Evolutionary conservation across 169 alveolate species (phyloP), one percentile per base, ranked within the genome.

Genomic region (Nephromyces sp.): DNA sequence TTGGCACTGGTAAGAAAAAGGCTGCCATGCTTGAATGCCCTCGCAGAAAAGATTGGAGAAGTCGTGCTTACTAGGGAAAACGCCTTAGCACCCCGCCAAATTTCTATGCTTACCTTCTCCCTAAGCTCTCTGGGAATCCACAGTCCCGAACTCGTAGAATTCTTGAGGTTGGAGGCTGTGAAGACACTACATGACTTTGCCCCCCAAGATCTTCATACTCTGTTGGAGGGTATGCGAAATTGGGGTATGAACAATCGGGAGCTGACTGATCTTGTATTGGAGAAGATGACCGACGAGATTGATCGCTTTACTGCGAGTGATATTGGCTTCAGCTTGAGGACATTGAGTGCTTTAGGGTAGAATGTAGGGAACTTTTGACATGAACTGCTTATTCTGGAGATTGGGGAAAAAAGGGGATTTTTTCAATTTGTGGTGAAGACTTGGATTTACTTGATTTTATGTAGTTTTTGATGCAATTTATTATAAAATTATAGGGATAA

Each of bases 161-260:
- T 73, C 30, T 61, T 73, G 15, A 27, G 79, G 22, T n/a, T 29
- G 71, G 84, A 78, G 73, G 65, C 80, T 0, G 1, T 72, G 69
- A 78, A 78, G 68, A 32, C 28, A 34, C 35, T 77, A 24, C 74
- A 78, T 21, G 80, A 71, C 64, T 22, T 78, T 67, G 74, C 62
- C 2, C 71, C 71, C 5, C 2, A 6, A 8, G 67, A 75, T 62
- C 33, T 70, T 63, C n/a, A 21, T 67, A 52, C 24, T 57, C 34
- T 78, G 5, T 8, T 78, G 63, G 84, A 80, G 74, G 81, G 82
- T 32, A 72, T 68, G 29, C 76, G 85, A 15, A 68, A 77, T 6
- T 80, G 85, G 85, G 74, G 75, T 53, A 67, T 80, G 52, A 74
- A 70, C 52, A 78, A 80, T 63, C 77, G 85, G 15, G 75, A 74